These are phyloP conservation scores for Neurospora sp. DNA, from an alignment of 495 filamentous ascomycete species.

Conservation along the genomic window DNA sequence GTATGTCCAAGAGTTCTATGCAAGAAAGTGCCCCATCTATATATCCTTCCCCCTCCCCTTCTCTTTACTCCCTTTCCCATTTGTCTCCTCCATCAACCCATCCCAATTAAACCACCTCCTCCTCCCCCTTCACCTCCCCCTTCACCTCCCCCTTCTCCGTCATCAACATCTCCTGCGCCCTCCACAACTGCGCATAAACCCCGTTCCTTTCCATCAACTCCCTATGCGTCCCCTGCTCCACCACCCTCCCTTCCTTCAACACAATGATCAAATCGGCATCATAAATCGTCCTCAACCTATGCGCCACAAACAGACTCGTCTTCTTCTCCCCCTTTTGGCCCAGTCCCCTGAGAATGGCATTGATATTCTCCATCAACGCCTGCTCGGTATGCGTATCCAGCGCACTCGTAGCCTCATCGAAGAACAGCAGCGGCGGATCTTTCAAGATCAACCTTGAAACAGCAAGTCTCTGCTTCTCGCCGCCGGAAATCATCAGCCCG, in stretches of 20 bases:
- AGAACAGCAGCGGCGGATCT: constrained; percentile 87
- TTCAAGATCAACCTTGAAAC: constrained; percentile 81
- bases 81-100: too few species aligned
- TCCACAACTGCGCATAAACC: constrained; percentile 86
- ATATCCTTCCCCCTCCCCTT: too few species aligned
- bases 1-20: neutral
- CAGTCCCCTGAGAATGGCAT: constrained; percentile 60
- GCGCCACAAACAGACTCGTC: constrained; percentile 91
- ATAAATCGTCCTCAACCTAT: constrained; percentile 83
- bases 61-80: too few species aligned
- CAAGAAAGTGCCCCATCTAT: neutral
- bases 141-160: constrained; percentile 7
- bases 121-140: neutral
- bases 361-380: constrained; percentile 83
- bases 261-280: constrained; percentile 95
- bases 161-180: constrained; percentile 22
- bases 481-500: constrained; percentile 96
- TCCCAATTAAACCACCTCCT: neutral
- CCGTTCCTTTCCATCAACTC: constrained; percentile 66
- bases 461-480: constrained; percentile 90
- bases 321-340: constrained; percentile 42
- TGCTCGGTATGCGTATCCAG: constrained; percentile 95
- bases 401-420: constrained; percentile 95
- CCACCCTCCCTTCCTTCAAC: constrained; percentile 69
- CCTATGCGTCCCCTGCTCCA: constrained; percentile 77